Evolutionary conservation across 78 protist species (phyloP).

Genomic region (Dictyostelium capitatum): DNA sequence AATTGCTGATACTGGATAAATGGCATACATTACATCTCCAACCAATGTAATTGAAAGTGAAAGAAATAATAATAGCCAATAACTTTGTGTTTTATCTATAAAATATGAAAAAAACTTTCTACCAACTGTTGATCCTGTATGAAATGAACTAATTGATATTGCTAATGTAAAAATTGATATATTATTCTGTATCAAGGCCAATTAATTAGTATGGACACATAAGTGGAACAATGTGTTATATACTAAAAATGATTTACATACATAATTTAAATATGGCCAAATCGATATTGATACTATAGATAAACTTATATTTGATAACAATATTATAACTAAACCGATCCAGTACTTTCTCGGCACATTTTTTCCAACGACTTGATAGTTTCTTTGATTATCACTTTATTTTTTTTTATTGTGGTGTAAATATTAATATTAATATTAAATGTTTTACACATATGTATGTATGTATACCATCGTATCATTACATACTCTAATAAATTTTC

Average conservation of each 20-base stretch:
- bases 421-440: not conserved
- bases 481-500: conserved; percentile 20
- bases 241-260: not conserved
- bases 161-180: conserved; percentile 42
- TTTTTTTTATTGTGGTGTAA: no score
- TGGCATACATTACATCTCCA: conserved; percentile 63
- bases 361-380: conserved; percentile 53
- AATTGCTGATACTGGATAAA: not conserved
- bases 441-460: not conserved
- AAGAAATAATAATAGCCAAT: conserved; percentile 44
- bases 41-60: conserved; percentile 21
- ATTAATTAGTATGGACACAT: not conserved
- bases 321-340: conserved; percentile 37
- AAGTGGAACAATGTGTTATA: not conserved
- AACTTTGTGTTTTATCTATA: conserved; percentile 10
- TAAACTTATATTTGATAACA: conserved; percentile 30
- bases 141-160: conserved; percentile 28
- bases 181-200: no score
- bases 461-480: not conserved
- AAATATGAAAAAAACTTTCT: conserved; percentile 20
- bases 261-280: conserved; percentile 61
- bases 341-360: conserved; percentile 54
- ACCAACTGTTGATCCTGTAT: conserved; percentile 45
- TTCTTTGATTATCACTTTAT: not conserved
- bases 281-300: conserved; percentile 53